A percentile compares a stretch with the other conserved stretches of the same genome.
Conservation (phyloP, 2,329 filamentous ascomycete genomes). For the Cladosporium halotolerans region DNA sequence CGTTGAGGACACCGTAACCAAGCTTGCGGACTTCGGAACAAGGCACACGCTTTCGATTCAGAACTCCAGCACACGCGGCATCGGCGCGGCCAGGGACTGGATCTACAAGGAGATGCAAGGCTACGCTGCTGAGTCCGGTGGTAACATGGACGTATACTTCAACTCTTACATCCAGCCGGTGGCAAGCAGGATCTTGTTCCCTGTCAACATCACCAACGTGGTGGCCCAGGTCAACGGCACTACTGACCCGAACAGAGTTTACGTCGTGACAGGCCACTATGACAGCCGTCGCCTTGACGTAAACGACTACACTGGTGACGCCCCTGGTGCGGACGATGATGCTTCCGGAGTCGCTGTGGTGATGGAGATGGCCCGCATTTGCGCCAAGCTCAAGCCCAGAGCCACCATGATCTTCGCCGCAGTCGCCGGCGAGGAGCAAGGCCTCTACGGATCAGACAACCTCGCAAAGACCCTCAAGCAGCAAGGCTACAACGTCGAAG, state of each 20-base stretch:
- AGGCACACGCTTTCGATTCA: slow-evolving; percentile 51
- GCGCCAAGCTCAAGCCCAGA: slow-evolving; percentile 42
- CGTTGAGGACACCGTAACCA: slow-evolving; percentile 47
- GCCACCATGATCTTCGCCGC: slow-evolving; percentile 53
- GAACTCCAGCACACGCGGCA: slow-evolving; percentile 46
- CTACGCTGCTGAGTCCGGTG: slow-evolving; percentile 45
- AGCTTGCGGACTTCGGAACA: slow-evolving; percentile 52
- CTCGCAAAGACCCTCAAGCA: slow-evolving; percentile 50
- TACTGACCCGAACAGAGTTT: slow-evolving; percentile 42
- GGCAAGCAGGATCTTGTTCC: slow-evolving; percentile 43
- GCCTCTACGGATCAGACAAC: slow-evolving; percentile 46
- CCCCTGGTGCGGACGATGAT: slow-evolving; percentile 54
- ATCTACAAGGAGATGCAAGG: slow-evolving; percentile 45
- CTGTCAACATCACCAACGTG: slow-evolving; percentile 50
- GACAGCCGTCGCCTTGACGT: slow-evolving; percentile 48
- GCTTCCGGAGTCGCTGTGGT: slow-evolving; percentile 51
- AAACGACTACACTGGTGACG: slow-evolving; percentile 46
- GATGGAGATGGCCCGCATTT: slow-evolving; percentile 50
- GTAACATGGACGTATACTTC: slow-evolving; percentile 46
- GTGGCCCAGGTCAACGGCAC: slow-evolving; percentile 47
- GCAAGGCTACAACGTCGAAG: slow-evolving; percentile 48
- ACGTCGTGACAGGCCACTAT: slow-evolving; percentile 52
- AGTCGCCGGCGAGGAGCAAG: slow-evolving; percentile 54
- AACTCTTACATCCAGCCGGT: slow-evolving; percentile 48
- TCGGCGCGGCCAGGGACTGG: slow-evolving; percentile 54